Conservation (phyloP, 306 rosid genomes). For the Pyrus bretschneideri region DNA sequence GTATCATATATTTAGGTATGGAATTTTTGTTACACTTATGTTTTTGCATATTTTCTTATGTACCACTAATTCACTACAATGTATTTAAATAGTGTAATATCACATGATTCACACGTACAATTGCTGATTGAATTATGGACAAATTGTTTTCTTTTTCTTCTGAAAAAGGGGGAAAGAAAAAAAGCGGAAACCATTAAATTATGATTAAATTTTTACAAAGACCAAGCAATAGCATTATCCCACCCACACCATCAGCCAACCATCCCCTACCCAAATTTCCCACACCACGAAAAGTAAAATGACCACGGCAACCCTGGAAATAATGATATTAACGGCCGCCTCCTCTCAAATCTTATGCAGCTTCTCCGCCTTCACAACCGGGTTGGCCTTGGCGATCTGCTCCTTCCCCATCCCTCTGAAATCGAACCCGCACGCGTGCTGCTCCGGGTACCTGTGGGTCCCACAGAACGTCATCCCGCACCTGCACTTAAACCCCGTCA, state of each 20-base stretch:
- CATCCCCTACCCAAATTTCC: not conserved
- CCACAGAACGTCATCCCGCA: conserved; percentile 71
- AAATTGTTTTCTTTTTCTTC: too few species aligned
- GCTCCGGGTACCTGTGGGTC: conserved; percentile 76
- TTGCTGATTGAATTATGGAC: too few species aligned
- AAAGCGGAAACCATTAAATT: not conserved
- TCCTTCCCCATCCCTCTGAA: conserved; percentile 66
- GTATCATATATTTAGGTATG: too few species aligned
- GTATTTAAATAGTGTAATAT: too few species aligned
- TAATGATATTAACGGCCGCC: not conserved
- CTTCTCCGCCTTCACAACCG: conserved; percentile 67
- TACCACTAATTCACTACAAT: too few species aligned
- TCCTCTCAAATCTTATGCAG: conserved; percentile 47
- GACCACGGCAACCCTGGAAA: conserved; percentile 16
- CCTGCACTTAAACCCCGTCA: conserved; percentile 76
- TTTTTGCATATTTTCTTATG: too few species aligned
- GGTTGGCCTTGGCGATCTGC: conserved; percentile 85
- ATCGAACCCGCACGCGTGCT: conserved; percentile 64
- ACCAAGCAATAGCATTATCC: not conserved
- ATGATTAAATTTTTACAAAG: not conserved
- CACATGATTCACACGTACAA: too few species aligned
- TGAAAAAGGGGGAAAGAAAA: not conserved
- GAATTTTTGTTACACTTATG: too few species aligned
- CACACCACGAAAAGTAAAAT: not conserved
- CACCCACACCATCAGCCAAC: not conserved